Evolutionary conservation across 2,329 filamentous ascomycete genomes (phyloP).

Genomic region (Fusarium buharicum): DNA sequence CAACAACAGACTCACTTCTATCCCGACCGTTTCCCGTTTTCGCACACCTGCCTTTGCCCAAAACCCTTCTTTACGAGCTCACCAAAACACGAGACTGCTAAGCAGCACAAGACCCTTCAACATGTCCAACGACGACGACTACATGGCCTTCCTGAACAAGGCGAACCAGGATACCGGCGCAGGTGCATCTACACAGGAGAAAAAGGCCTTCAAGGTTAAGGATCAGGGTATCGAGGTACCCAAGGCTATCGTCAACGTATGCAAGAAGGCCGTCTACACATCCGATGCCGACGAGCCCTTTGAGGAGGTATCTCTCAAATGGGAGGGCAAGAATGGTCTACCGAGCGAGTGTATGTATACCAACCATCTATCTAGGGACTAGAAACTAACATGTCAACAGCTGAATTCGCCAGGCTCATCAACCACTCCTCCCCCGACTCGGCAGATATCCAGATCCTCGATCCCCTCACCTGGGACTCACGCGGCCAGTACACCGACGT

Average conservation of each 20-base stretch:
- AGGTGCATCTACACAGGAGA: constrained; percentile 31
- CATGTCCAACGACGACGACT: constrained; percentile 84
- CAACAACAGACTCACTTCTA: background rate
- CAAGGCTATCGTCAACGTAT: constrained; percentile 60
- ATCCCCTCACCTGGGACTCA: constrained; percentile 77
- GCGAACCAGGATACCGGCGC: constrained; percentile 76
- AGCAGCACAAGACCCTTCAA: constrained; percentile 41
- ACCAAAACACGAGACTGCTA: constrained; percentile 26
- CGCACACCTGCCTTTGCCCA: background rate
- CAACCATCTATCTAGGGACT: background rate
- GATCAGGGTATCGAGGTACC: constrained; percentile 70
- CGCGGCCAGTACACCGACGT: constrained; percentile 75
- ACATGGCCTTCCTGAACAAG: constrained; percentile 86
- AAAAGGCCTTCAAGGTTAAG: constrained; percentile 60
- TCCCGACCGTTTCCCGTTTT: background rate
- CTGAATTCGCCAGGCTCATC: constrained; percentile 76
- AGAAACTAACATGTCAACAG: constrained; percentile 54
- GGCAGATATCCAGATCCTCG: constrained; percentile 71
- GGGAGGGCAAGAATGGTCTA: constrained; percentile 61
- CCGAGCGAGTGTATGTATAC: constrained; percentile 68
- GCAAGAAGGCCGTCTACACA: constrained; percentile 71
- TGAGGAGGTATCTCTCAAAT: constrained; percentile 76
- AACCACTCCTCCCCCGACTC: constrained; percentile 63
- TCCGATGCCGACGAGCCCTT: constrained; percentile 91
- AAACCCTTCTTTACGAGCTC: constrained; percentile 3